Evolutionary conservation across 305 asterid species (phyloP), one percentile per base, ranked within the genome.

Genomic region (Solanum hybrid): DNA sequence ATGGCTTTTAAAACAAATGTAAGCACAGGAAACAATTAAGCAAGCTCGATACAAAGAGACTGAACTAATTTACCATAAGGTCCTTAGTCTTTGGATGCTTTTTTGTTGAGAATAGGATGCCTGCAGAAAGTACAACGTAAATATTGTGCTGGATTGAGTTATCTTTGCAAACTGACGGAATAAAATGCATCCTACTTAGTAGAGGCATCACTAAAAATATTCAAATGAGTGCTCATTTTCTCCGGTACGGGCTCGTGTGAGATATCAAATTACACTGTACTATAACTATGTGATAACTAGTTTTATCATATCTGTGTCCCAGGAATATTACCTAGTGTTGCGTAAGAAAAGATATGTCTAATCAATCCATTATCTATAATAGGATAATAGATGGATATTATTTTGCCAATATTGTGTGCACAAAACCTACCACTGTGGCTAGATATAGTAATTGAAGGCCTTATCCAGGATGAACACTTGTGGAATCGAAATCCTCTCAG

Each of bases 401-500:
- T 82, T 82, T 82, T 82, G 10, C 87, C 71, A 82, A 26, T 82
- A 78, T 89, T 75, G 46, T 37, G 81, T 33, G 87, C 46, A 6
- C 20, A 86, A 83, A 81, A 67, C 95, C 37, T 93, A 97, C 99
- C 99, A 77, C 93, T 94, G 91, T 97, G 99, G 93, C 95, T 93
- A 69, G 95, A 94, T 92, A 97, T 94, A 24, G 98, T 97, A 84
- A 97, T 94, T 80, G 99, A 93, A 61, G 99, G 99, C 94, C 99
- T 94, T 89, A 97, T 94, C 99, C 99, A 97, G 93, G 95, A 96
- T 11, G 98, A 98, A 91, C 99, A 97, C 35, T 94, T 93, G 92
- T 94, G 99, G 87, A 97, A 94, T 90, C 96, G 96, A 92, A 97
- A 97, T 91, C 99, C 99, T 92, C 99, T 95, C 90, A 97, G 94